Evolutionary conservation across 768 basidiomycete genomes (phyloP).

Genomic region (Auricularia sp.): DNA sequence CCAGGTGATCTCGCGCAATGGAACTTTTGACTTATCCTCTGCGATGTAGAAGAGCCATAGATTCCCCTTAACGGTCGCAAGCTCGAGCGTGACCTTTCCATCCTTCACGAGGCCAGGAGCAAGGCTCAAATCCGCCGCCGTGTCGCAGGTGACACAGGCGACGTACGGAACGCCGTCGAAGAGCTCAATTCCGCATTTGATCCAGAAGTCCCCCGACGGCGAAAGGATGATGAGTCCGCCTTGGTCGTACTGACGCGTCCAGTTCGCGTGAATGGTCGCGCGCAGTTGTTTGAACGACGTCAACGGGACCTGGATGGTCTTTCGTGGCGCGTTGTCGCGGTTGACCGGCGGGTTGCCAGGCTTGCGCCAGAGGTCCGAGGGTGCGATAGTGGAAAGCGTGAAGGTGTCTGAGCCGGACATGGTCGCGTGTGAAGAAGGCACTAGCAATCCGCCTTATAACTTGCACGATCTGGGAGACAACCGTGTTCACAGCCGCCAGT

Average conservation of each 20-base stretch:
- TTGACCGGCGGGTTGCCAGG: constrained; percentile 13
- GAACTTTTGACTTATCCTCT: constrained; percentile 8
- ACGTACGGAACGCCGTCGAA: constrained; percentile 16
- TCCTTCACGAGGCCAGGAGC: constrained; percentile 5
- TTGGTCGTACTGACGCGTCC: constrained; percentile 22
- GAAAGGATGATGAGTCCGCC: constrained; percentile 19
- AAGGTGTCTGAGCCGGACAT: neutral
- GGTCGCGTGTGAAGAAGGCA: too few relatives aligned
- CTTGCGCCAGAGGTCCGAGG: constrained; percentile 23
- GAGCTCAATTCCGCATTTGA: constrained; percentile 23
- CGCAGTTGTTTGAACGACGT: constrained; percentile 14
- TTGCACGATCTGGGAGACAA: too few relatives aligned
- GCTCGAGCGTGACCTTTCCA: neutral
- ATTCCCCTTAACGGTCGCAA: constrained; percentile 2
- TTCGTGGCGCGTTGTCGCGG: constrained; percentile 13
- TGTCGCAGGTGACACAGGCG: constrained; percentile 15
- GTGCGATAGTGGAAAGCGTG: neutral
- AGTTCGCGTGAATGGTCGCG: constrained; percentile 17
- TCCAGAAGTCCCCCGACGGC: constrained; percentile 10
- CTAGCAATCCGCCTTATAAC: too few relatives aligned
- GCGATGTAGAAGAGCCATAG: constrained; percentile 17
- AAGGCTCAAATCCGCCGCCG: constrained; percentile 20
- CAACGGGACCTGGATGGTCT: constrained; percentile 6
- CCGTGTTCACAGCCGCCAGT: too few relatives aligned
- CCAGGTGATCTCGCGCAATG: constrained; percentile 21